Base-by-base conservation (phyloP, 2,329 filamentous ascomycete species). In the Stemphylium vesicarium region DNA sequence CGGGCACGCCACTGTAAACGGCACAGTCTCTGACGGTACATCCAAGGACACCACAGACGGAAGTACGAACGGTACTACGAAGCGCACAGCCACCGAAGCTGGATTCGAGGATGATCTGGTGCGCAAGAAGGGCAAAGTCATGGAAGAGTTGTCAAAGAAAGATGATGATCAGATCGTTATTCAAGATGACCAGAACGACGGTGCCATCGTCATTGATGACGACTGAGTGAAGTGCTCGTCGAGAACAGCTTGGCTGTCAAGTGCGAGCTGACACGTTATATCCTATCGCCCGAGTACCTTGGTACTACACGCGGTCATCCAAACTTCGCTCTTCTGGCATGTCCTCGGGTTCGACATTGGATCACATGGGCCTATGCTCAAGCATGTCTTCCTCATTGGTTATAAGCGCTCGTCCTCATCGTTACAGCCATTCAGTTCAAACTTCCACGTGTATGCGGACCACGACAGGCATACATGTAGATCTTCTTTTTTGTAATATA, bases 41-140 rank as follows among this genome's bases (percentile, higher is more conserved):
- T 9, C 35, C 22, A 45, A 18, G 29, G 51, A 18, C 18, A 29
- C 42, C 10, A 37, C 45, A 13, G 75, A 73, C 50, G 75, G 77
- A 20, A 73, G 46, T 10, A 49, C 49, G 12, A 57, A 59, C 24
- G 62, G 60, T 13, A 33, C 47, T 26, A 45, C 53, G 45, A 84
- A 84, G 70, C 78, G 77, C 15, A 77, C 74, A 31, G 76, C 75
- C 11, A 76, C 78, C 38, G 77, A 79, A 39, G 77, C 75, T 9
- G 76, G 70, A 5, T 60, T 77, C 11, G 72, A 77, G 37, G 64
- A 70, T 32, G 75, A 73, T 24, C 55, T 73, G 9, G 57, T 67
- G 29, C 70, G 63, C 40, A 79, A 79, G 64, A 73, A 71, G 38
- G 75, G 76, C 49, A 78, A 78, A 57, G 74, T 77, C 26, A 70